Conservation (phyloP, 1,284 basidiomycete genomes). For the Ustilago hordei region DNA sequence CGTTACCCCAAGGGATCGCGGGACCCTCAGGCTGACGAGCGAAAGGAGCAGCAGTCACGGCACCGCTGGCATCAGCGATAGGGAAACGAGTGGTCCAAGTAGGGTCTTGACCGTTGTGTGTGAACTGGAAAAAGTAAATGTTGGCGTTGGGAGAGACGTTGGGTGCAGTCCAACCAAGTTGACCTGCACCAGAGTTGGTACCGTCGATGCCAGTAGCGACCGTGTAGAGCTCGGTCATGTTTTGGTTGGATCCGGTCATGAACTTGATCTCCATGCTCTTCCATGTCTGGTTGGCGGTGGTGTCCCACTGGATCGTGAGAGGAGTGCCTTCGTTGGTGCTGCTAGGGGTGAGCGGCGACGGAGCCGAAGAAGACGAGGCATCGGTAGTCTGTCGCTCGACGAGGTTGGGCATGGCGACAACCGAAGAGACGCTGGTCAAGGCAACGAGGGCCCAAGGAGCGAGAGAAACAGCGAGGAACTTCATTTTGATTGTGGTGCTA, state of each 20-base stretch:
- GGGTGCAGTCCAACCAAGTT: conserved; percentile 78
- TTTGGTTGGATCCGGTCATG: conserved; percentile 80
- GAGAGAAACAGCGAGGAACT: conserved; percentile 38
- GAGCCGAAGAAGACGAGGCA: conserved; percentile 10
- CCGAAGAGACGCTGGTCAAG: conserved; percentile 35
- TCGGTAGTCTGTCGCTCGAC: conserved; percentile 31
- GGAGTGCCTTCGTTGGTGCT: conserved; percentile 32
- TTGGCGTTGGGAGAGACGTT: conserved; percentile 74
- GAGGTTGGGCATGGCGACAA: conserved; percentile 19
- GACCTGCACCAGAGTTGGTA: conserved; percentile 71
- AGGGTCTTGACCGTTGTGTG: conserved; percentile 67
- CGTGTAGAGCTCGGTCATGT: conserved; percentile 79
- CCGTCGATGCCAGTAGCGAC: conserved; percentile 76
- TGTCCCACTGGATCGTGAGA: conserved; percentile 48
- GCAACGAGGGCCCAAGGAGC: conserved; percentile 34
- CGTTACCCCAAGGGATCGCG: conserved; percentile 79
- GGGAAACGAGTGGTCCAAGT: conserved; percentile 85
- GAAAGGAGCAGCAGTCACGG: conserved; percentile 72
- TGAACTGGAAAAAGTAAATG: conserved; percentile 68
- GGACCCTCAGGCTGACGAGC: conserved; percentile 74
- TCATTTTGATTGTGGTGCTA: conserved; percentile 35
- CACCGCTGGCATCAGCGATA: conserved; percentile 75
- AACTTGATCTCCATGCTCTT: conserved; percentile 72
- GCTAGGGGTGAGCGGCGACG: conserved; percentile 44
- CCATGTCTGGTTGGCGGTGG: conserved; percentile 35